Conservation (phyloP, 148 eudicot species). For the Rhododendron molle region DNA sequence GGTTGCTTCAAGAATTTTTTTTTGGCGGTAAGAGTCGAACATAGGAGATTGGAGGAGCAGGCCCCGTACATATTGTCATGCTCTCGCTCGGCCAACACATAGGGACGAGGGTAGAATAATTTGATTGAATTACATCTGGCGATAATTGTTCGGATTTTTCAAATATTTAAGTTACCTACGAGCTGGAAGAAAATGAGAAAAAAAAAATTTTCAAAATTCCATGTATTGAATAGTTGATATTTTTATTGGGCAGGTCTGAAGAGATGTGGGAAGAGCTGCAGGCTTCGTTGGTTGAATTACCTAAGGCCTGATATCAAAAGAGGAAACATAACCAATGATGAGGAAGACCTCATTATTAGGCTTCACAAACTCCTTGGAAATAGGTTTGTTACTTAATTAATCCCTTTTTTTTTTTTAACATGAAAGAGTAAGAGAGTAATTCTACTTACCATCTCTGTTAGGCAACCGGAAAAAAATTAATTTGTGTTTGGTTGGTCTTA, state of each 20-base stretch:
- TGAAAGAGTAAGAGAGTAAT: too few relatives aligned
- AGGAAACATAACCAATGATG: constrained; percentile 34
- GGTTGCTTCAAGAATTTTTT: neutral
- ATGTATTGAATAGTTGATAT: neutral
- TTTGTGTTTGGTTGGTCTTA: neutral
- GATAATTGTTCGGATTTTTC: neutral
- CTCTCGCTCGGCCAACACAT: neutral
- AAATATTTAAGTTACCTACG: neutral
- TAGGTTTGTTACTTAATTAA: constrained; percentile 13
- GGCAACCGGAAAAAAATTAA: neutral
- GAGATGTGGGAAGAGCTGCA: constrained; percentile 41
- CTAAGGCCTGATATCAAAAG: constrained; percentile 39
- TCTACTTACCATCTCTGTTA: too few relatives aligned
- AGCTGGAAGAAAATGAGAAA: too few relatives aligned
- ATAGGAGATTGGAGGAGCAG: neutral
- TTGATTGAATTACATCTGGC: neutral
- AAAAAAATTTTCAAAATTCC: neutral
- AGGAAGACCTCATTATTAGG: constrained; percentile 39
- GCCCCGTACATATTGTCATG: neutral
- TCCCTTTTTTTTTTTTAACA: too few relatives aligned
- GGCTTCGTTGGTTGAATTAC: constrained; percentile 40
- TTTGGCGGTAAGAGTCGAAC: neutral
- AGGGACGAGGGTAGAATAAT: neutral
- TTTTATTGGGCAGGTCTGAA: constrained; percentile 21
- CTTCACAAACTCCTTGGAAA: constrained; percentile 43